A percentile compares a stretch with the other conserved stretches of the same genome.
Conservation (phyloP, 2,329 filamentous ascomycete species). For the Colletotrichum zoysiae region DNA sequence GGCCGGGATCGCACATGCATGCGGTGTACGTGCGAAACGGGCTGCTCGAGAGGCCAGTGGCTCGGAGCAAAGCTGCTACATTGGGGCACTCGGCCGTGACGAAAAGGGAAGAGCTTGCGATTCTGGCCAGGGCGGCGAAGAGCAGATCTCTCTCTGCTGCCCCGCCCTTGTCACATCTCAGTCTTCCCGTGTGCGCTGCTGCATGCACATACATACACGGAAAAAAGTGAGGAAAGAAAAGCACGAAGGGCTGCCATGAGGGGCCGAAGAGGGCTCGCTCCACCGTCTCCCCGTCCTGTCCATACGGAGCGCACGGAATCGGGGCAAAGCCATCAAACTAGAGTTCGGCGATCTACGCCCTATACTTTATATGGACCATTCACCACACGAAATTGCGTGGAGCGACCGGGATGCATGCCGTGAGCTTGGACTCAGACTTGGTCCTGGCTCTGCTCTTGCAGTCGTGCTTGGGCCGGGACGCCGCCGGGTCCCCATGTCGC, state of each 20-base stretch:
- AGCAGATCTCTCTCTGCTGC: conserved; percentile 21
- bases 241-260: conserved; percentile 18
- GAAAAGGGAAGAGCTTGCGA: conserved; percentile 42
- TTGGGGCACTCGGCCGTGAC: conserved; percentile 38
- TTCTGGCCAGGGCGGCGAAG: conserved; percentile 6
- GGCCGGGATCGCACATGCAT: not conserved
- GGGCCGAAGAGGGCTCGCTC: not conserved
- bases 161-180: conserved; percentile 29
- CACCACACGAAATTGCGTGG: not conserved
- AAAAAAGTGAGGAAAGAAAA: conserved; percentile 21
- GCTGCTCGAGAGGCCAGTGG: conserved; percentile 24
- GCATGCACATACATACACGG: not conserved
- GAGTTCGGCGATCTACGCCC: not conserved
- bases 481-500: conserved; percentile 15
- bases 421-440: conserved; percentile 21
- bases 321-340: not conserved
- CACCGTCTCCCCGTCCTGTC: conserved; percentile 3
- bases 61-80: conserved; percentile 26
- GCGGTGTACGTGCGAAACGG: not conserved
- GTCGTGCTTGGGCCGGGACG: not conserved
- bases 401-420: conserved; percentile 17
- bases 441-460: conserved; percentile 23
- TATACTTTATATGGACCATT: conserved; percentile 6
- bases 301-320: conserved; percentile 17
- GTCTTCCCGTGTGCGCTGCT: conserved; percentile 11